phyloP scores from a whole-genome alignment of 495 filamentous ascomycete species.

The Penicillium canariense region DNA sequence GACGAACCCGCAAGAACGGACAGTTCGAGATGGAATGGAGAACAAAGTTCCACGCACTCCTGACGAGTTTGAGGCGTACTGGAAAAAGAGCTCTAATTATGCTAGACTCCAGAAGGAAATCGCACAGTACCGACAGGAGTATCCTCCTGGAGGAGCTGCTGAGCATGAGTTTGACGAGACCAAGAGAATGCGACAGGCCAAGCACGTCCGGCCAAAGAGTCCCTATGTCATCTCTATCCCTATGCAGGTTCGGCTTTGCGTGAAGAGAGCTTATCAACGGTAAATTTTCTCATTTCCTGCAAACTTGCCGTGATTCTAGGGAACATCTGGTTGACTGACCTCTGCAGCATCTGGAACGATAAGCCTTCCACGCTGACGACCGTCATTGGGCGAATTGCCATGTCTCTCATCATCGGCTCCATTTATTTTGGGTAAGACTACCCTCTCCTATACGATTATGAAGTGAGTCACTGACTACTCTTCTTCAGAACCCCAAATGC shows the following conservation, averaged over 20 bases:
- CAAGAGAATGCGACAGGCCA: constrained; percentile 39
- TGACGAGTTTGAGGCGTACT: constrained; percentile 65
- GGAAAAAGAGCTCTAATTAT: constrained; percentile 54
- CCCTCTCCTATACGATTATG: not conserved
- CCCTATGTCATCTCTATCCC: constrained; percentile 46
- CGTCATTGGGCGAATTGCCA: constrained; percentile 74
- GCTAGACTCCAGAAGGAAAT: constrained; percentile 50
- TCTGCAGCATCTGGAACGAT: constrained; percentile 63
- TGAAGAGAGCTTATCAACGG: constrained; percentile 51
- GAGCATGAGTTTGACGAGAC: constrained; percentile 32
- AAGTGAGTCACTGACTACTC: not conserved
- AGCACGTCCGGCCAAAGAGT: constrained; percentile 41
- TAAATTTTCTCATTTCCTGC: constrained; percentile 5
- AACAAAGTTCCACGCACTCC: constrained; percentile 64
- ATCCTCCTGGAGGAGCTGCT: constrained; percentile 33
- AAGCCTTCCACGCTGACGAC: constrained; percentile 70
- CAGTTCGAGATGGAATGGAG: constrained; percentile 59
- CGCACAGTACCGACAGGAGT: constrained; percentile 41
- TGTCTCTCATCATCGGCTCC: constrained; percentile 80
- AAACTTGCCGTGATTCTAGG: not conserved
- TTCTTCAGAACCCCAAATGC: constrained; percentile 49
- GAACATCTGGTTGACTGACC: not conserved
- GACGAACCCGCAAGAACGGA: constrained; percentile 63
- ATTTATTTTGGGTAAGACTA: constrained; percentile 74
- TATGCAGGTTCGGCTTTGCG: constrained; percentile 50